phyloP scores from a whole-genome alignment of 192 early-diverging fungal species.

The Tieghemiomyces parasiticus region DNA sequence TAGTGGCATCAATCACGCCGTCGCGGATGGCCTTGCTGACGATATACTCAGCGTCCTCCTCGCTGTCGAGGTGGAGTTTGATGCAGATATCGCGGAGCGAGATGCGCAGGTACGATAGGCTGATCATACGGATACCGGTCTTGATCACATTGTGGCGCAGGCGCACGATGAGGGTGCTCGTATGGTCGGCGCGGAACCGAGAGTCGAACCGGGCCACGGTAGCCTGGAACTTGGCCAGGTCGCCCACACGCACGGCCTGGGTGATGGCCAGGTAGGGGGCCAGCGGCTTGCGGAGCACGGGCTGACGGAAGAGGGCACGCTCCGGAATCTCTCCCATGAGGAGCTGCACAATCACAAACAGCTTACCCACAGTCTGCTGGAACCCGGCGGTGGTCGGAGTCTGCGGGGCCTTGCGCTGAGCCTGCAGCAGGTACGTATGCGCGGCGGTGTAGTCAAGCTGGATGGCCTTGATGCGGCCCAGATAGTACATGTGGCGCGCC shows the following conservation, averaged over 20 bases:
- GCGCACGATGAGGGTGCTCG: conserved; percentile 79
- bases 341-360: conserved; percentile 93
- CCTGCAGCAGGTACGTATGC: conserved; percentile 76
- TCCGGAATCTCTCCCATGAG: conserved; percentile 99
- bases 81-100: conserved; percentile 91
- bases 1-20: conserved; percentile 94
- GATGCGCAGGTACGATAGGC: conserved; percentile 89
- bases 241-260: conserved; percentile 92
- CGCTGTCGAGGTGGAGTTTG: conserved; percentile 92
- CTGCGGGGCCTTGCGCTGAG: conserved; percentile 91
- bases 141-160: conserved; percentile 99
- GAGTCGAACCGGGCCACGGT: conserved; percentile 53
- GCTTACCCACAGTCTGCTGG: conserved; percentile 89
- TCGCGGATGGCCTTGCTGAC: conserved; percentile 97
- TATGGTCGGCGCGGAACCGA: conserved; percentile 77
- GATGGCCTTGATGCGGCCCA: conserved; percentile 94
- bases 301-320: conserved; percentile 80
- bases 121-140: conserved; percentile 95
- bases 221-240: conserved; percentile 87
- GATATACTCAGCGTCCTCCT: conserved; percentile 98
- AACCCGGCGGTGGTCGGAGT: conserved; percentile 79
- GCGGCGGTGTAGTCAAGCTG: conserved; percentile 94
- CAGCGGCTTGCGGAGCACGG: conserved; percentile 67
- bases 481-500: conserved; percentile 91
- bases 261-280: conserved; percentile 90